Conservation (phyloP, 2,329 filamentous ascomycete genomes). For the Ceratocystis cubensis region DNA sequence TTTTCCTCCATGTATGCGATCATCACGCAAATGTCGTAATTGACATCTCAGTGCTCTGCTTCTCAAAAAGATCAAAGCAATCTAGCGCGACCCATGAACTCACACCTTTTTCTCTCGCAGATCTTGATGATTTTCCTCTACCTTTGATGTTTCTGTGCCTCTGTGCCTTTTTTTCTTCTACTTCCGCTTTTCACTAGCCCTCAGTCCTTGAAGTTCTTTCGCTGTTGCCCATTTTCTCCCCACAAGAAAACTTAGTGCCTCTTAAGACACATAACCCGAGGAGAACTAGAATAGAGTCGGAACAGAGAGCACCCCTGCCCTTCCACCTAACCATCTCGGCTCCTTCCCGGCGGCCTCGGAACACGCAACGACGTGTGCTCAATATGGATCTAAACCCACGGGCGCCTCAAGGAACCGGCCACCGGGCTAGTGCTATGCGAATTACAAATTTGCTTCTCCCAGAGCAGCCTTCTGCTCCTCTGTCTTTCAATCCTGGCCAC, state of each 20-base stretch:
- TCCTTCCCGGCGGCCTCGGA: constrained; percentile 4
- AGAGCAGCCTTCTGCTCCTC: neutral
- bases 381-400: constrained; percentile 7
- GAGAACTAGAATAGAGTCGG: neutral
- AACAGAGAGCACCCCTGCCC: neutral
- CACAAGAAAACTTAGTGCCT: neutral
- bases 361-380: constrained; percentile 8
- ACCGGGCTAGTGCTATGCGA: constrained; percentile 12
- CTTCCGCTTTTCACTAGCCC: neutral
- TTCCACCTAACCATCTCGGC: neutral
- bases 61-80: neutral
- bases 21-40: neutral
- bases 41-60: neutral
- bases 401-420: neutral
- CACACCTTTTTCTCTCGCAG: neutral
- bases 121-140: neutral
- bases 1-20: neutral
- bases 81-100: neutral
- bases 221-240: neutral
- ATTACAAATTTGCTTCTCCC: constrained; percentile 9
- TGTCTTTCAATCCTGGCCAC: neutral
- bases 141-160: neutral
- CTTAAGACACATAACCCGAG: neutral
- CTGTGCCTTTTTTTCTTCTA: neutral
- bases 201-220: neutral